Evolutionary conservation across 768 basidiomycete species (phyloP).

Genomic region (Termitomyces sp.): DNA sequence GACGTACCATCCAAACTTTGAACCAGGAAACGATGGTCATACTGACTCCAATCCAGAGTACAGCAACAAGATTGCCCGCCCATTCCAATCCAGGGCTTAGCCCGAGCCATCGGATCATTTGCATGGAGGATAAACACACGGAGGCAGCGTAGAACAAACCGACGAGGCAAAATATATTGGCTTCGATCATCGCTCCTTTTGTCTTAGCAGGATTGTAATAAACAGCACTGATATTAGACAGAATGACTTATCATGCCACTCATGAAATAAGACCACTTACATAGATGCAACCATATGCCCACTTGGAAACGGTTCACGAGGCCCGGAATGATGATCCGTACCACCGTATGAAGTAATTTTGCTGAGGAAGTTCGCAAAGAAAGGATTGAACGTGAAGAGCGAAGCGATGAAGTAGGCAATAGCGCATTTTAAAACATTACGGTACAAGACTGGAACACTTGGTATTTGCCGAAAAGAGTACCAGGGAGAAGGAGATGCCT

Average conservation of each 20-base stretch:
- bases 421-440: slow-evolving; percentile 85
- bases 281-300: slow-evolving; percentile 93
- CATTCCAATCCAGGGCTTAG: slow-evolving; percentile 62
- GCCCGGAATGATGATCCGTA: slow-evolving; percentile 27
- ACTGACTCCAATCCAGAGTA: slow-evolving; percentile 79
- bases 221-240: slow-evolving; percentile 46
- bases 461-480: slow-evolving; percentile 22
- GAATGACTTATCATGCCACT: neutral
- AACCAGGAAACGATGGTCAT: slow-evolving; percentile 85
- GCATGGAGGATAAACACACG: slow-evolving; percentile 72
- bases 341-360: slow-evolving; percentile 44
- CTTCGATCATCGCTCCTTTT: slow-evolving; percentile 88
- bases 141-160: slow-evolving; percentile 67
- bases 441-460: slow-evolving; percentile 43
- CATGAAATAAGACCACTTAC: slow-evolving; percentile 39
- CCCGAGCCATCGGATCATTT: slow-evolving; percentile 78
- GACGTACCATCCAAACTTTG: slow-evolving; percentile 77
- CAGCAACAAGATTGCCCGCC: slow-evolving; percentile 67
- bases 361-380: slow-evolving; percentile 64
- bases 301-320: slow-evolving; percentile 59
- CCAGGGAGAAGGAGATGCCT: slow-evolving; percentile 9
- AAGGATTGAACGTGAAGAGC: slow-evolving; percentile 86
- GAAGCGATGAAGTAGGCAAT: slow-evolving; percentile 88
- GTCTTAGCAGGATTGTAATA: slow-evolving; percentile 96
- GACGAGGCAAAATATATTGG: slow-evolving; percentile 73